phyloP scores from a whole-genome alignment of 371 early-diverging fungal species.

The Globomyces sp. region DNA sequence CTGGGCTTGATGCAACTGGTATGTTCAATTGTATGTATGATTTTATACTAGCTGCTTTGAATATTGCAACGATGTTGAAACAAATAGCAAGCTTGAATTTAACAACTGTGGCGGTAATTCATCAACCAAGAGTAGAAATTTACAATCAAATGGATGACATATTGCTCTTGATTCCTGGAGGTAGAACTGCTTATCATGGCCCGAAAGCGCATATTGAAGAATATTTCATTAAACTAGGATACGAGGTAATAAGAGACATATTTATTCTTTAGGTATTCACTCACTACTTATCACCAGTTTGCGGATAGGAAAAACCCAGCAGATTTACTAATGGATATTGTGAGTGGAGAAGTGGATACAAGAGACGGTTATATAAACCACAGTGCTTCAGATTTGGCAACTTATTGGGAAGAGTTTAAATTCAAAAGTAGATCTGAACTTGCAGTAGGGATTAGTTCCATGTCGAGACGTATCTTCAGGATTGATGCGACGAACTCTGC shows the following conservation, averaged over 20 bases:
- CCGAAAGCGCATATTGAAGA: slow-evolving; percentile 17
- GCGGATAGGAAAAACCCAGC: not conserved
- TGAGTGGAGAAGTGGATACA: not conserved
- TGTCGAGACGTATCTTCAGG: too few relatives aligned
- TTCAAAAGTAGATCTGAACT: not conserved
- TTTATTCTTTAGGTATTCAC: not conserved
- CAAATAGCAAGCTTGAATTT: not conserved
- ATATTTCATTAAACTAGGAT: slow-evolving; percentile 15
- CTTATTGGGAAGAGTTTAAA: slow-evolving; percentile 8
- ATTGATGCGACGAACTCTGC: not conserved
- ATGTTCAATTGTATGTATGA: too few relatives aligned
- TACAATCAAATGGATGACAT: slow-evolving; percentile 87
- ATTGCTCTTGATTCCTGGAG: slow-evolving; percentile 76
- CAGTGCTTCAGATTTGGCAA: not conserved
- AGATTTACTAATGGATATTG: slow-evolving; percentile 14
- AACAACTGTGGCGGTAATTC: slow-evolving; percentile 89
- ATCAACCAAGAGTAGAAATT: slow-evolving; percentile 90
- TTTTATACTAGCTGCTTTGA: not conserved
- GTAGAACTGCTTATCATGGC: slow-evolving; percentile 73
- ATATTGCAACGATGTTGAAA: slow-evolving; percentile 5
- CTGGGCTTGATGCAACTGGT: slow-evolving; percentile 72
- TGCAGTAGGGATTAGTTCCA: too few relatives aligned
- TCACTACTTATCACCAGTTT: not conserved
- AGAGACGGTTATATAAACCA: not conserved
- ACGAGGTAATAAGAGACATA: slow-evolving; percentile 20